Evolutionary conservation across 1,139 yeast genomes (phyloP), one percentile per base, ranked within the genome.

Genomic region (Meyerozyma smithsonii): DNA sequence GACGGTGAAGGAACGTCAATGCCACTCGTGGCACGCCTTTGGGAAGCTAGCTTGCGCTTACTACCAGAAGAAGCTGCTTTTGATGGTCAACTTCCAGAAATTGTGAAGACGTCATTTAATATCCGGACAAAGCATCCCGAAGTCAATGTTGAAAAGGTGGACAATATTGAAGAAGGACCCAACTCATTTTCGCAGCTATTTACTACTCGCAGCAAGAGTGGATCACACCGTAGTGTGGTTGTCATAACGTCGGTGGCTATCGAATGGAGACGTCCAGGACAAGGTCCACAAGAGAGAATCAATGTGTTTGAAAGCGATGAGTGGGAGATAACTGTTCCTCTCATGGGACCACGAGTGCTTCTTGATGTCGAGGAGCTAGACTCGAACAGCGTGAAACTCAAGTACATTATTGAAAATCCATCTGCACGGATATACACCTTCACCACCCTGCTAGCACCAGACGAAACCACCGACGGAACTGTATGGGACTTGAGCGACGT

Each of bases 401-500:
- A 56, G 10, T 85, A 78, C 52, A 69, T 72, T 39, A 54, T 86
- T 37, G 95, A 86, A 54, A 86, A 86, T 51, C 89, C 94, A 7
- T 83, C 94, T 0, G 72, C 83, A 4, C 67, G 83, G 40, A 71
- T 81, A 2, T 78, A 86, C 46, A 77, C 79, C 3, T 86, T 84
- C 54, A 68, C 84, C 6, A 71, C 83, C 0, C 61, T 69, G 15
- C 48, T 75, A 36, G 47, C 49, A 14, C 56, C 49, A 6, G 54
- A 53, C 4, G 50, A 44, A 5, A 17, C 34, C 4, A 36, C 40
- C 17, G 52, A 50, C 2, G 50, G 47, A 7, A 44, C 47, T 15
- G 56, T 51, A 16, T 69, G 74, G 74, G 43, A 44, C 15, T 60
- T 68, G 41, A 56, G 54, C 8, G 59, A 56, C 26, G 52, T 47